phyloP scores from a whole-genome alignment of 1,284 basidiomycete genomes.

The Neotropicomus parvogracilis region DNA sequence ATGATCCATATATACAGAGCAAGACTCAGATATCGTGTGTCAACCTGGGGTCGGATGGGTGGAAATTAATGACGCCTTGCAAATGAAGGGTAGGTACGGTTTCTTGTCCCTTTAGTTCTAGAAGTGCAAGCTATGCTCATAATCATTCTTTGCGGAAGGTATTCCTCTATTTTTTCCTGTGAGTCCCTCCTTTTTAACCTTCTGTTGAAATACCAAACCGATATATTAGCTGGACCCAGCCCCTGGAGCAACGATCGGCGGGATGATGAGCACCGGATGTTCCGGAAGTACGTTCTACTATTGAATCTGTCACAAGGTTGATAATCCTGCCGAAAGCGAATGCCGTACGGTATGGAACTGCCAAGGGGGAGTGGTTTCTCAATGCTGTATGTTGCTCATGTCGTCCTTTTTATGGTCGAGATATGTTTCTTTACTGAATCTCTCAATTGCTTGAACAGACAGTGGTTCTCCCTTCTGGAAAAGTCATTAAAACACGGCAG shows the following conservation, averaged over 20 bases:
- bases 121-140: neutral
- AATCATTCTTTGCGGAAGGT: conserved; percentile 30
- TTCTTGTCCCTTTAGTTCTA: neutral
- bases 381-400: conserved; percentile 52
- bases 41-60: conserved; percentile 87
- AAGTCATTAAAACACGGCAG: conserved; percentile 90
- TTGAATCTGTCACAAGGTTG: conserved; percentile 1
- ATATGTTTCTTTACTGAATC: conserved; percentile 1
- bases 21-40: conserved; percentile 77
- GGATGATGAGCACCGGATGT: conserved; percentile 86
- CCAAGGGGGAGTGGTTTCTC: conserved; percentile 81
- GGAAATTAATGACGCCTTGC: conserved; percentile 76
- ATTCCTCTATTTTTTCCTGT: conserved; percentile 89
- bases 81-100: conserved; percentile 48
- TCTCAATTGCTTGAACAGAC: conserved; percentile 47
- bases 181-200: conserved; percentile 20
- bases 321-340: conserved; percentile 52
- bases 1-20: conserved; percentile 43
- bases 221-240: conserved; percentile 68
- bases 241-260: conserved; percentile 82
- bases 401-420: neutral
- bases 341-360: conserved; percentile 85
- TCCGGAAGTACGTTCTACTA: conserved; percentile 57
- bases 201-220: neutral
- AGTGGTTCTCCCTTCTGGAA: conserved; percentile 84